Percentiles rank a stretch among this genome's conserved stretches.
Conservation (phyloP, 1,139 yeast genomes). For the Blastobotrys ciferrii region DNA sequence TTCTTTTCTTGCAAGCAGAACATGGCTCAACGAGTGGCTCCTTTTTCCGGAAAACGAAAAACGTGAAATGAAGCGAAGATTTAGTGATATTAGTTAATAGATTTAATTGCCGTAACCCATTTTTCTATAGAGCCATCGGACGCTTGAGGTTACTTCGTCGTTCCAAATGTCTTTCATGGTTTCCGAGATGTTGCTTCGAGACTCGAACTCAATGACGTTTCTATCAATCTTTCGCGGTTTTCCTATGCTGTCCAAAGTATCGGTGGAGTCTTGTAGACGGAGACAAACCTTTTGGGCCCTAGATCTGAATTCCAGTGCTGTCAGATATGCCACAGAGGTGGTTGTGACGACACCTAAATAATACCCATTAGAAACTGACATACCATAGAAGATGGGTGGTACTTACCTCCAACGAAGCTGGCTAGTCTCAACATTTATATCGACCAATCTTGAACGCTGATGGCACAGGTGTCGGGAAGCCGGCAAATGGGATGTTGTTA, state of each 20-base stretch:
- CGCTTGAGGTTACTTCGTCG: slow-evolving; percentile 64
- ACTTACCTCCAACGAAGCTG: slow-evolving; percentile 60
- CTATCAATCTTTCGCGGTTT: slow-evolving; percentile 34
- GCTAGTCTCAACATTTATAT: slow-evolving; percentile 53
- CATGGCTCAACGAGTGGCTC: no score
- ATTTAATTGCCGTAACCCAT: slow-evolving; percentile 14
- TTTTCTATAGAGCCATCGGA: slow-evolving; percentile 54
- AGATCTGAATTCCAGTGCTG: slow-evolving; percentile 55
- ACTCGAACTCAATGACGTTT: slow-evolving; percentile 39
- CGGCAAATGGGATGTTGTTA: not conserved
- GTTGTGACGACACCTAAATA: slow-evolving; percentile 61
- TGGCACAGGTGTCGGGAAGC: no score
- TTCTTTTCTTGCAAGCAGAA: no score
- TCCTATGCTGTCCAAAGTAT: slow-evolving; percentile 44
- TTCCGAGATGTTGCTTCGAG: slow-evolving; percentile 51
- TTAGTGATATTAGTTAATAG: not conserved
- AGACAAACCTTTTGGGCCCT: slow-evolving; percentile 49
- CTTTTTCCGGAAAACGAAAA: no score
- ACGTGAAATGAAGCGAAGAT: no score
- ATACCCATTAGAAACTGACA: not conserved
- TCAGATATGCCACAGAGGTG: slow-evolving; percentile 61
- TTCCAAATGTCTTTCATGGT: slow-evolving; percentile 83
- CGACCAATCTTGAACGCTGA: no score
- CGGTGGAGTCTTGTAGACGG: slow-evolving; percentile 49
- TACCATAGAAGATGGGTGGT: no score